phyloP scores from a whole-genome alignment of 2,329 filamentous ascomycete species.

The Podosphaera xanthii region DNA sequence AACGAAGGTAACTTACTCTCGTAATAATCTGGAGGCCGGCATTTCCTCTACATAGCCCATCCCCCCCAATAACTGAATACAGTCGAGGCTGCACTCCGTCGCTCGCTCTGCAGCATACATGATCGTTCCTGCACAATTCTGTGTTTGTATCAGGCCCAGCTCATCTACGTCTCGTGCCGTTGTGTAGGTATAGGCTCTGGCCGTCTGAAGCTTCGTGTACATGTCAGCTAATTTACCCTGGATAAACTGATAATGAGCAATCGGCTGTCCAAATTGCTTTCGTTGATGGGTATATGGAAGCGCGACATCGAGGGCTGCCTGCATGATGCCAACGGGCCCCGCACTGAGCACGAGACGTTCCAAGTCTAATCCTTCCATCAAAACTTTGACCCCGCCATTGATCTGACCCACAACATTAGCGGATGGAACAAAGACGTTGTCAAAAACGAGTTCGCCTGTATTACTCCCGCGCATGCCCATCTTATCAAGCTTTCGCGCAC shows the following conservation, averaged over 20 bases:
- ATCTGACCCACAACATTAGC: constrained; percentile 61
- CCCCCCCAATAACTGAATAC: constrained; percentile 77
- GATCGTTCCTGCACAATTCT: constrained; percentile 88
- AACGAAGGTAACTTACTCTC: constrained; percentile 24
- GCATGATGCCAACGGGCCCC: constrained; percentile 85
- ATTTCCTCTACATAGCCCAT: constrained; percentile 96
- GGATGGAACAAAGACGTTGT: constrained; percentile 68
- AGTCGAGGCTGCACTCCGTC: constrained; percentile 67
- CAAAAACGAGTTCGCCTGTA: constrained; percentile 82
- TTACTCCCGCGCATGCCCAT: constrained; percentile 95
- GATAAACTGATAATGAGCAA: constrained; percentile 79
- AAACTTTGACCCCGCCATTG: constrained; percentile 64
- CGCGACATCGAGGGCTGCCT: constrained; percentile 63
- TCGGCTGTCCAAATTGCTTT: constrained; percentile 68
- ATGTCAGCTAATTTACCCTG: constrained; percentile 90
- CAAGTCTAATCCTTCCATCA: constrained; percentile 92
- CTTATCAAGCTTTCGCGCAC: constrained; percentile 83
- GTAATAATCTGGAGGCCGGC: constrained; percentile 60
- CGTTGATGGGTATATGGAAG: constrained; percentile 77
- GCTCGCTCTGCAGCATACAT: constrained; percentile 81
- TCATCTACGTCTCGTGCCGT: constrained; percentile 67
- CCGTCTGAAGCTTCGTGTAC: constrained; percentile 81
- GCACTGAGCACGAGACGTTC: constrained; percentile 81
- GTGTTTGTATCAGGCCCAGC: constrained; percentile 46
- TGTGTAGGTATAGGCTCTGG: constrained; percentile 66